Evolutionary conservation across 768 basidiomycete species (phyloP).

Genomic region (Kwoniella pini): DNA sequence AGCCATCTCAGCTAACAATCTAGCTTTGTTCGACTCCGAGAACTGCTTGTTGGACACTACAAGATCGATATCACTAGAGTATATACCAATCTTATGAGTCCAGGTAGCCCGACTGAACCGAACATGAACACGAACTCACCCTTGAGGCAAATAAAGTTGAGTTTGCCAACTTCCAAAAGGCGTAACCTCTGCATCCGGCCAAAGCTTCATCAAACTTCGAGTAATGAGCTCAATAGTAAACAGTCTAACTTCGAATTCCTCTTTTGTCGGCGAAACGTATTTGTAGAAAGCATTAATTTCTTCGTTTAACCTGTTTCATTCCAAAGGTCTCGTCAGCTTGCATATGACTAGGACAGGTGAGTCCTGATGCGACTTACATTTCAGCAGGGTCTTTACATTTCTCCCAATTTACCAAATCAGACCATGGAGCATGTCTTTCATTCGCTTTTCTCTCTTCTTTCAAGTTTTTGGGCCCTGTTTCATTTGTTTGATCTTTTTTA

Average conservation of each 20-base stretch:
- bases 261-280: slow-evolving; percentile 82
- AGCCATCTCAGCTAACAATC: slow-evolving; percentile 71
- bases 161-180: slow-evolving; percentile 95
- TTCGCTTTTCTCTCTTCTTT: slow-evolving; percentile 60
- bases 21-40: slow-evolving; percentile 65
- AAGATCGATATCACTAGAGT: slow-evolving; percentile 85
- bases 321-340: neutral
- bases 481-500: slow-evolving; percentile 32
- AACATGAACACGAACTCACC: slow-evolving; percentile 61
- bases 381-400: slow-evolving; percentile 75
- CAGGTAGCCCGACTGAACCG: too few species aligned
- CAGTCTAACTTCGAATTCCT: slow-evolving; percentile 81
- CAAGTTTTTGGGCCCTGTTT: slow-evolving; percentile 60
- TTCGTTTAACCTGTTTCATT: slow-evolving; percentile 64
- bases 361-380: slow-evolving; percentile 70
- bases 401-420: slow-evolving; percentile 69
- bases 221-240: slow-evolving; percentile 71
- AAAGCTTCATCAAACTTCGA: slow-evolving; percentile 64
- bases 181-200: slow-evolving; percentile 75
- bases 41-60: slow-evolving; percentile 79
- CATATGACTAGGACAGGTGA: neutral
- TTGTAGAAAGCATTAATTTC: slow-evolving; percentile 82
- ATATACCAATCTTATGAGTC: neutral
- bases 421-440: slow-evolving; percentile 64
- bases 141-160: slow-evolving; percentile 85